Conservation (phyloP, 768 basidiomycete species). For the Lactarius vividus region DNA sequence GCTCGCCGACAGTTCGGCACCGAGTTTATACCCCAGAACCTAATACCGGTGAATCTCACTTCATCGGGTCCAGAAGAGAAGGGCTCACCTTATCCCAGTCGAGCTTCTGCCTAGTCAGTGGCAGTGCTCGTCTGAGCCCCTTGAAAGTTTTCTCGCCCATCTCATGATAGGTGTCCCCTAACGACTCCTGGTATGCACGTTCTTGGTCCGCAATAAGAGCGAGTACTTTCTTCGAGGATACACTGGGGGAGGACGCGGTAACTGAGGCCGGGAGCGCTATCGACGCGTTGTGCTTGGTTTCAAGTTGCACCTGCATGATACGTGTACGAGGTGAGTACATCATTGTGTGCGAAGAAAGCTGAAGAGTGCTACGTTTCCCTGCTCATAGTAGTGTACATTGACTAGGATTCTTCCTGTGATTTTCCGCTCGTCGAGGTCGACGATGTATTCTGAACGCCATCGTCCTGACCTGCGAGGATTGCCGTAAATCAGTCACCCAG, state of each 20-base stretch:
- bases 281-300: slow-evolving; percentile 65
- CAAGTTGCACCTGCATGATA: slow-evolving; percentile 75
- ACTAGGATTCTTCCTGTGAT: slow-evolving; percentile 73
- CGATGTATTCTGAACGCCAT: slow-evolving; percentile 85
- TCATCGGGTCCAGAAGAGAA: background rate
- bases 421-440: slow-evolving; percentile 62
- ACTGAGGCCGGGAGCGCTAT: slow-evolving; percentile 62
- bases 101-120: slow-evolving; percentile 88
- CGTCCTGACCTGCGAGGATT: slow-evolving; percentile 74
- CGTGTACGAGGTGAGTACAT: background rate
- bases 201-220: slow-evolving; percentile 82
- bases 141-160: slow-evolving; percentile 96
- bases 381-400: slow-evolving; percentile 96
- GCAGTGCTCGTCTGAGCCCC: slow-evolving; percentile 83
- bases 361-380: slow-evolving; percentile 71
- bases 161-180: slow-evolving; percentile 81
- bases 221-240: slow-evolving; percentile 68
- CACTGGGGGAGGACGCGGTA: slow-evolving; percentile 46
- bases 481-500: background rate
- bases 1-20: slow-evolving; percentile 69
- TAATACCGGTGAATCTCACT: slow-evolving; percentile 28
- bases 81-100: slow-evolving; percentile 87
- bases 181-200: slow-evolving; percentile 68
- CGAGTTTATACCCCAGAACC: slow-evolving; percentile 67
- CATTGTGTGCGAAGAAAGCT: background rate